Conservation (phyloP, 148 eudicot genomes). For the Amaranthus cruentus region DNA sequence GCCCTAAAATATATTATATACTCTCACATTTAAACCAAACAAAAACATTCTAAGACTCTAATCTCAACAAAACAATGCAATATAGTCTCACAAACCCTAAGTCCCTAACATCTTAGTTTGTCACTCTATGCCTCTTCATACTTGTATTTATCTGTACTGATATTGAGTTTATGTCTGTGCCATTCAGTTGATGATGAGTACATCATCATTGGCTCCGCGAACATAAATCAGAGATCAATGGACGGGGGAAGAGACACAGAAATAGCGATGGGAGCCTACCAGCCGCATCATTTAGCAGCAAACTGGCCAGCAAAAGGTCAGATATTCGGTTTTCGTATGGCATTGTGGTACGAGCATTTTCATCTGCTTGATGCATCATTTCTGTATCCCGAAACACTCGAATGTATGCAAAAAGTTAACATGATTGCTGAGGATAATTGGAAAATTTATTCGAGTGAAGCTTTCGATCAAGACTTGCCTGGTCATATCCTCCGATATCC, state of each 20-base stretch:
- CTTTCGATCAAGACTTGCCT: constrained; percentile 37
- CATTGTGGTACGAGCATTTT: constrained; percentile 75
- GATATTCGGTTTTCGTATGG: constrained; percentile 55
- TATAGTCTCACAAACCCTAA: background rate
- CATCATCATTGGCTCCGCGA: constrained; percentile 79
- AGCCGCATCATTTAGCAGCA: constrained; percentile 51
- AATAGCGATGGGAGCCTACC: constrained; percentile 88
- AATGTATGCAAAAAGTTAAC: constrained; percentile 48
- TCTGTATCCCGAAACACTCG: constrained; percentile 43
- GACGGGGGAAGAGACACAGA: constrained; percentile 74
- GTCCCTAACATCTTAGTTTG: background rate
- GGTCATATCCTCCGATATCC: constrained; percentile 69
- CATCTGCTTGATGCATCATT: constrained; percentile 17
- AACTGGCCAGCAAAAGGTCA: constrained; percentile 39
- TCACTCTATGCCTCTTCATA: background rate
- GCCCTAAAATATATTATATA: too few species aligned
- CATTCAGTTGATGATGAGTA: constrained; percentile 74
- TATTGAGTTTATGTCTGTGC: background rate
- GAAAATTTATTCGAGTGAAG: constrained; percentile 39
- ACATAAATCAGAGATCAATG: constrained; percentile 84
- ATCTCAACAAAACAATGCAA: background rate
- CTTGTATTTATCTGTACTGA: background rate
- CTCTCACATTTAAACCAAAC: too few species aligned
- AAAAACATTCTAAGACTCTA: too few species aligned
- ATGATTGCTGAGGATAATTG: constrained; percentile 43